Evolutionary conservation across 495 filamentous ascomycete species (phyloP), one percentile per base, ranked within the genome.

Genomic region (Aspergillus panamensis): DNA sequence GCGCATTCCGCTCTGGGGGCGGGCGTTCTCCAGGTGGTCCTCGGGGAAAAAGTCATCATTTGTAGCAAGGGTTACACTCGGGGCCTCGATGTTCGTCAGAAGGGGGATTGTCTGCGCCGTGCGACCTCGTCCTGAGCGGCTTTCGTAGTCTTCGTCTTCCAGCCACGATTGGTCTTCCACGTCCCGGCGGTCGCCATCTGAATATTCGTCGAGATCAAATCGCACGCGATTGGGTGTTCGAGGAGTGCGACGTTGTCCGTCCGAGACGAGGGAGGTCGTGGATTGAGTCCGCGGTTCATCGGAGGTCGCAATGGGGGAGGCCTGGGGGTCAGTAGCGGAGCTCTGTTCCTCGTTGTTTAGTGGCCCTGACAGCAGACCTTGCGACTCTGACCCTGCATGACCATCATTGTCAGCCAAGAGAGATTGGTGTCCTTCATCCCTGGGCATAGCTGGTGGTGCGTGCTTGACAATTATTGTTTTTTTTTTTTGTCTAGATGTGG

Each of bases 151-250:
- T 55, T 85, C 82, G n/a, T 82, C 82, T 8, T 85, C 78, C 10
- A 82, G 55, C 77, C 80, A 83, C 48, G 60, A 59, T 56, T 5
- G 35, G 10, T 63, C 60, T 54, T 80, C 78, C 14, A 77, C 77
- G 51, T 77, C 73, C 49, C 66, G 75, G 51, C 63, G 57, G 53
- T 69, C 71, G 21, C 67, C 69, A 56, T 69, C 44, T 12, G 58
- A 47, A 12, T 64, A 66, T 20, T 76, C 72, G 5, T 81, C 75
- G n/a, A 96, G 77, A 49, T 96, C 86, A 73, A 98, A 98, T 53
- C 90, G 86, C 33, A 98, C 94, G 35, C 92, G 82, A 67, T 92
- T 90, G 9, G 85, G 82, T 1, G 91, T 97, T 45, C 92, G 81
- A 20, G 92, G 90, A 10, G 84, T 84, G 30, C 83, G 77, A 39